A percentile compares a stretch with the other conserved stretches of the same genome.
Evolutionary conservation across 2,329 filamentous ascomycete genomes (phyloP).

Genomic region (Sclerotinia spermophila): DNA sequence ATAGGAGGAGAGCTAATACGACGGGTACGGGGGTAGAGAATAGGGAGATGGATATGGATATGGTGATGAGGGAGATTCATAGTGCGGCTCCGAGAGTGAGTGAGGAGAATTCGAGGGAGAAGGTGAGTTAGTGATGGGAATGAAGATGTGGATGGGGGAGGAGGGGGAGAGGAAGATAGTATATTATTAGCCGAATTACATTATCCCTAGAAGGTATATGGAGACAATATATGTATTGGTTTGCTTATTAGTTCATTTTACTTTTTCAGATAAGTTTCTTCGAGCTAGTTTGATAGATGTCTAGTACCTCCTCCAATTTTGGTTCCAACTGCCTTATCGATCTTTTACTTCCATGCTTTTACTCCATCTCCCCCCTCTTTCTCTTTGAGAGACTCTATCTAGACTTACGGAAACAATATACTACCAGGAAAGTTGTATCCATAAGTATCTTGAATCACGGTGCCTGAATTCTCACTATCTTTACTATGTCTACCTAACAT

Average conservation of each 20-base stretch:
- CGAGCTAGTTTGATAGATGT: too few species aligned
- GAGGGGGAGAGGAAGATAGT: not conserved
- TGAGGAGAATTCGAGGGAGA: not conserved
- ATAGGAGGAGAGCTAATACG: not conserved
- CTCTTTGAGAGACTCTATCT: not conserved
- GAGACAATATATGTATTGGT: too few species aligned
- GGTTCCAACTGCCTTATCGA: not conserved
- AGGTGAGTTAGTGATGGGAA: not conserved
- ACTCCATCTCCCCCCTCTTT: not conserved
- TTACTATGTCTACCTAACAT: too few species aligned
- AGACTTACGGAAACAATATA: too few species aligned
- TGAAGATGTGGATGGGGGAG: not conserved
- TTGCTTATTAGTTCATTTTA: not conserved
- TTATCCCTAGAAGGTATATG: too few species aligned
- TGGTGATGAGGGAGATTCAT: conserved; percentile 12
- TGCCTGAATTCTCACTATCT: too few species aligned
- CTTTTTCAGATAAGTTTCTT: not conserved
- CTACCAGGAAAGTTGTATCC: too few species aligned
- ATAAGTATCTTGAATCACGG: too few species aligned
- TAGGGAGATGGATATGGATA: not conserved
- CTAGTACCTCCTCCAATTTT: not conserved
- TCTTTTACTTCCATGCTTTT: not conserved
- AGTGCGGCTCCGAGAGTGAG: not conserved
- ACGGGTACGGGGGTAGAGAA: not conserved
- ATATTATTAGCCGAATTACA: not conserved